Evolutionary conservation across 495 filamentous ascomycete genomes (phyloP).

Genomic region (Thermochaetoides thermophila): DNA sequence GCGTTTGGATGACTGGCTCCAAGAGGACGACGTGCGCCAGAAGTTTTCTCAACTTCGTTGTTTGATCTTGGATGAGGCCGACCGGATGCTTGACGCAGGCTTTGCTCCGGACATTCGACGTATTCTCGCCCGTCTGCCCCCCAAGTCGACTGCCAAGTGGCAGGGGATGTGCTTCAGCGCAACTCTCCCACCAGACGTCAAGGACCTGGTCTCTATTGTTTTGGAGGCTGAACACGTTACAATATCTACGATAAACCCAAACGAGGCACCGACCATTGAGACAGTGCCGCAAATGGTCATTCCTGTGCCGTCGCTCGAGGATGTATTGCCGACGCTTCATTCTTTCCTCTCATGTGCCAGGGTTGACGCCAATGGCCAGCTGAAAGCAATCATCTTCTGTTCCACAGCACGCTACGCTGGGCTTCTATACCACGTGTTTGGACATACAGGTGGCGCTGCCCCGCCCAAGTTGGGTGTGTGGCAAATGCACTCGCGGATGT

Average conservation of each 20-base stretch:
- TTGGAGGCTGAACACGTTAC: constrained; percentile 85
- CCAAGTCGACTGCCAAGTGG: constrained; percentile 29
- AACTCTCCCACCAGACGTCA: constrained; percentile 77
- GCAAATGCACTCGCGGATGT: constrained; percentile 49
- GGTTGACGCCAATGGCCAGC: constrained; percentile 60
- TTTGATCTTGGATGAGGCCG: constrained; percentile 82
- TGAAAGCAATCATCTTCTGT: constrained; percentile 86
- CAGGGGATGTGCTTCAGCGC: constrained; percentile 95
- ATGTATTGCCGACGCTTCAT: constrained; percentile 74
- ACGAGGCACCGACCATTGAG: constrained; percentile 77
- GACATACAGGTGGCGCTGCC: constrained; percentile 67
- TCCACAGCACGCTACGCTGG: constrained; percentile 97
- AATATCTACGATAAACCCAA: constrained; percentile 85
- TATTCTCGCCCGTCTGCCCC: constrained; percentile 59
- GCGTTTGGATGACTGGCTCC: constrained; percentile 72
- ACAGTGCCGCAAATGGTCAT: constrained; percentile 60
- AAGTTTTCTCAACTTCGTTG: constrained; percentile 51
- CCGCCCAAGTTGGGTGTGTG: constrained; percentile 77
- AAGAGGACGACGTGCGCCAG: constrained; percentile 66
- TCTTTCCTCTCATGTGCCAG: constrained; percentile 79
- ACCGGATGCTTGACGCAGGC: constrained; percentile 90
- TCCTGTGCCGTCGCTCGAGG: constrained; percentile 65
- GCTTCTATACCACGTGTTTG: constrained; percentile 49
- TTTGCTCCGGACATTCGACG: constrained; percentile 80
- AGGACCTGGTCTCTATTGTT: constrained; percentile 92